These are phyloP conservation scores for Thecamonas trahens DNA, from an alignment of 78 protist genomes.

Conservation along the genomic window DNA sequence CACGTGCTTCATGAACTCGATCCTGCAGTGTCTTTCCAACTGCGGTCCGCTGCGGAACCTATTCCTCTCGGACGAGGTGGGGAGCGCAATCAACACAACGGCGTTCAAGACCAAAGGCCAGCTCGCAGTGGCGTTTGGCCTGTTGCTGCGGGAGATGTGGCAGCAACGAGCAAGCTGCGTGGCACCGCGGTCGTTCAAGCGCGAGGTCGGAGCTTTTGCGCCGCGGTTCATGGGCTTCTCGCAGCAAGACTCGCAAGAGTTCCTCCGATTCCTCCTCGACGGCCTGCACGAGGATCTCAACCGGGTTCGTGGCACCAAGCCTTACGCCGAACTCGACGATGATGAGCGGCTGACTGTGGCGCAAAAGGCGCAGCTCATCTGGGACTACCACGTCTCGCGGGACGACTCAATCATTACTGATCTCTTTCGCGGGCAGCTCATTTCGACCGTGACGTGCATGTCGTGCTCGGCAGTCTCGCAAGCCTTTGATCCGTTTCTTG, in stretches of 20 bases:
- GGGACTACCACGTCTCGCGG: conserved; percentile 65
- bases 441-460: conserved; percentile 8
- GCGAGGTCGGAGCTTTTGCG: conserved; percentile 47
- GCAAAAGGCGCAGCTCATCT: conserved; percentile 58
- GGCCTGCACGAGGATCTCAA: conserved; percentile 88
- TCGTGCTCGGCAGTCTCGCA: conserved; percentile 7
- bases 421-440: conserved; percentile 65
- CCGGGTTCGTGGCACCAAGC: not conserved
- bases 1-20: conserved; percentile 90
- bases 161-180: conserved; percentile 29
- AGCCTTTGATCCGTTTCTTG: conserved; percentile 83
- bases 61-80: conserved; percentile 33
- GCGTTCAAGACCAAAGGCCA: conserved; percentile 73
- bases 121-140: conserved; percentile 58
- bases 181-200: conserved; percentile 54
- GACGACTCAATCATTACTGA: conserved; percentile 70
- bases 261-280: conserved; percentile 64
- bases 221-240: conserved; percentile 65
- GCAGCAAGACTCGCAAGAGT: conserved; percentile 86
- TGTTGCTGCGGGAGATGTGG: conserved; percentile 69
- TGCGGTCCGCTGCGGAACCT: conserved; percentile 45
- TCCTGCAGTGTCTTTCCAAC: conserved; percentile 82
- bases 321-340: too few species aligned
- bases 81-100: conserved; percentile 57
- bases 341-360: conserved; percentile 33